Conservation (phyloP, 768 basidiomycete species). For the Pisolithus orientalis region DNA sequence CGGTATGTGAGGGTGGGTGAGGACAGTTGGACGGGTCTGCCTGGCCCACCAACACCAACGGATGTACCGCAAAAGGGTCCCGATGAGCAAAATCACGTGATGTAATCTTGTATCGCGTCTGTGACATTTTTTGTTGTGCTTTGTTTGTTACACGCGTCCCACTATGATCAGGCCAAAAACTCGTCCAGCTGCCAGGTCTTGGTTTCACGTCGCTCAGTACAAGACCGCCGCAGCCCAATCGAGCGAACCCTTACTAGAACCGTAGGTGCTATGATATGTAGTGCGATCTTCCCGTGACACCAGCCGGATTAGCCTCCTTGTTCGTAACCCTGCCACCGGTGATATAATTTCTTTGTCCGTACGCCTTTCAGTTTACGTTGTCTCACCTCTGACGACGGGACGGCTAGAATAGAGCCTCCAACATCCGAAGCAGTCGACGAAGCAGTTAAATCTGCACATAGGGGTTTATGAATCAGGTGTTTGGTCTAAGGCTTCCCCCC, state of each 20-base stretch:
- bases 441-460: slow-evolving; percentile 51
- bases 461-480: slow-evolving; percentile 55
- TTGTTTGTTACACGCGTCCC: too few relatives aligned
- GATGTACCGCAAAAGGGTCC: neutral
- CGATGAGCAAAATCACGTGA: neutral
- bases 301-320: slow-evolving; percentile 38
- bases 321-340: slow-evolving; percentile 67
- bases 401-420: slow-evolving; percentile 47
- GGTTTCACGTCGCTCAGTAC: neutral
- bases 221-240: neutral
- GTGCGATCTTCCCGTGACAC: neutral
- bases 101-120: neutral
- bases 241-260: neutral
- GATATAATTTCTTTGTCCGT: slow-evolving; percentile 52
- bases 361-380: neutral
- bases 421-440: slow-evolving; percentile 44
- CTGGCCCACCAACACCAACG: neutral
- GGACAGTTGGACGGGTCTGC: neutral
- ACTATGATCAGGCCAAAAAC: neutral
- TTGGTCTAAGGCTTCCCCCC: slow-evolving; percentile 61
- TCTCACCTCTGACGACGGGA: neutral
- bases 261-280: neutral
- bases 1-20: neutral
- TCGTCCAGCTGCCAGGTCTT: neutral
- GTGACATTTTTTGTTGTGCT: neutral